Percentiles rank a stretch among this genome's conserved stretches.
These are phyloP conservation scores for Dothiorella sarmentorum DNA, from an alignment of 2,329 filamentous ascomycete species.

Conservation along the genomic window DNA sequence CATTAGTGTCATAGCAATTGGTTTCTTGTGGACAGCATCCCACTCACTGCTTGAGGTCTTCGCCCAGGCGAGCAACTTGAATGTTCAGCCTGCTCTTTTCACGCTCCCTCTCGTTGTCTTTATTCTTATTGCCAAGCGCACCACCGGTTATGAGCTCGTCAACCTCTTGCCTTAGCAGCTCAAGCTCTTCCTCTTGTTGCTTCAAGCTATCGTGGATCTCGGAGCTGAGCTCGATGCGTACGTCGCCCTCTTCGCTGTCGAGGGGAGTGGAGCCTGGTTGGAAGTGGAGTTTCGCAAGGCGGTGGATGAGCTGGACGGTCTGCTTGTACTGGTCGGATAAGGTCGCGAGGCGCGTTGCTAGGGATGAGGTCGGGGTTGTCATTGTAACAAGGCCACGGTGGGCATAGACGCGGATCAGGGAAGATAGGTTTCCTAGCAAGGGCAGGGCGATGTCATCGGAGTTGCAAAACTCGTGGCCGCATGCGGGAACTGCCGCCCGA, in stretches of 20 bases:
- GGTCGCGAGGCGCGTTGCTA: constrained; percentile 48
- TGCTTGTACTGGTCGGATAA: constrained; percentile 54
- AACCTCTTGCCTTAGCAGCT: constrained; percentile 73
- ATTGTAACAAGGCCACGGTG: constrained; percentile 27
- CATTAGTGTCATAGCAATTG: constrained; percentile 3
- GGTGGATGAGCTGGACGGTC: constrained; percentile 53
- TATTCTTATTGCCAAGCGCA: constrained; percentile 34
- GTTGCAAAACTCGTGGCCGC: constrained; percentile 1
- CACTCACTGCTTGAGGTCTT: constrained; percentile 70
- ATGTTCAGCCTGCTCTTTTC: constrained; percentile 65
- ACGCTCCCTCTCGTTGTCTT: constrained; percentile 55
- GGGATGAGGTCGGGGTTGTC: constrained; percentile 32
- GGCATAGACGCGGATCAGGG: neutral
- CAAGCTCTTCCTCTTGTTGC: constrained; percentile 78
- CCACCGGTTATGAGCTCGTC: constrained; percentile 58
- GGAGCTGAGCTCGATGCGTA: constrained; percentile 67
- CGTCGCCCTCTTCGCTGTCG: constrained; percentile 60
- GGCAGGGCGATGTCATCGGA: constrained; percentile 17
- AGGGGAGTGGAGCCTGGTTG: constrained; percentile 59
- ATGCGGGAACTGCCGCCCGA: constrained; percentile 8
- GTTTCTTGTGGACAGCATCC: constrained; percentile 38
- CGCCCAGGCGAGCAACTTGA: constrained; percentile 61
- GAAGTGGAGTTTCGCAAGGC: constrained; percentile 58
- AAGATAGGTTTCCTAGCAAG: constrained; percentile 3
- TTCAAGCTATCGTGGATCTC: constrained; percentile 79